Evolutionary conservation across 2,329 filamentous ascomycete species (phyloP), one percentile per base, ranked within the genome.

Genomic region (Colletotrichum zoysiae): DNA sequence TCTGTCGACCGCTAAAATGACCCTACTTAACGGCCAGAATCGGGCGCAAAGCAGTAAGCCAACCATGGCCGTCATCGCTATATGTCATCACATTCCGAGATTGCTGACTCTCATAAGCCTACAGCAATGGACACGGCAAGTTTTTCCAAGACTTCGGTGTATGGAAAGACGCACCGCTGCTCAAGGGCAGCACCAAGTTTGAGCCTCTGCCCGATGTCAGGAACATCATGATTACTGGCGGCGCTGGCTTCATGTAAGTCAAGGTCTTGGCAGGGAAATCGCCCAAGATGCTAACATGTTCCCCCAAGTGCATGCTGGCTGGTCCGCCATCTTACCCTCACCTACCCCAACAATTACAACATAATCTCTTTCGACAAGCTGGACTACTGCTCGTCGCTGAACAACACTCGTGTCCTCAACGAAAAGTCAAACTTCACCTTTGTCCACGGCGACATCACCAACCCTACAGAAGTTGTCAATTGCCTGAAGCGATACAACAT

Each of bases 321-420:
- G 48, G 92, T 94, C 74, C 91, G 93, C 73, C 93, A 95, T 81
- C 86, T 96, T 64, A 90, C 90, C 14, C 82, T 93, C 70, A 93
- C 91, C 44, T 95, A 95, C 78, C 88, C 91, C 3, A 79, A 90
- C 51, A 86, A 89, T 74, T 96, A 96, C 86, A 93, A 93, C 78
- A 89, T 95, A 74, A 86, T 95, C 62, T 95, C 92, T 44, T 94
- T 95, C 77, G 93, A 96, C 83, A 95, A 95, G 82, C 86, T 95
- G 71, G 93, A 95, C 80, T 94, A 95, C 82, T 95, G 92, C 82
- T 88, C 93, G 9, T 93, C 93, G 9, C 85, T 94, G 76, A 94
- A 95, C 84, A 96, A 95, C 81, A 94, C 92, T 4, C 87, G 90
- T 56, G 86, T 88, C 62, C 87, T 95, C 60, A 88, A 92, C 76